Conservation (phyloP, 129 eudicot species). For the Gnaphalium uliginosum region DNA sequence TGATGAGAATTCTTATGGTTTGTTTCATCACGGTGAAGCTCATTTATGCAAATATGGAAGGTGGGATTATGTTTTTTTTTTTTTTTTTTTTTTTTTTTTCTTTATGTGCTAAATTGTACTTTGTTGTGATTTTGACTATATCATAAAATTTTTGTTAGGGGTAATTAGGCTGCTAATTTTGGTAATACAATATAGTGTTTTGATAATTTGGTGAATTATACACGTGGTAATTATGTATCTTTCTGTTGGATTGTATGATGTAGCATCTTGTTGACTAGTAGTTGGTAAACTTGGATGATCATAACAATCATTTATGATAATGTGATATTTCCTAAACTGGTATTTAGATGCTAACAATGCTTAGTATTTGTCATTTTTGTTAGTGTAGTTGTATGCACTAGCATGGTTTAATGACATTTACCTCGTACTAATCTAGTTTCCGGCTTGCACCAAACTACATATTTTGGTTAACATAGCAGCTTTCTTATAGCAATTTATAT, state of each 20-base stretch:
- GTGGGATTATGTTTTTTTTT: slow-evolving; percentile 28
- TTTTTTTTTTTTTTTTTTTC: neutral
- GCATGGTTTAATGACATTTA: neutral
- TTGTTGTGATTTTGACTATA: slow-evolving; percentile 7
- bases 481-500: no score
- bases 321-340: neutral
- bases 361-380: neutral
- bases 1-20: slow-evolving; percentile 29
- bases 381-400: neutral
- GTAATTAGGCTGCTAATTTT: slow-evolving; percentile 19
- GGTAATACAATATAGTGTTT: neutral
- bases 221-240: slow-evolving; percentile 15
- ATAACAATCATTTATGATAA: neutral
- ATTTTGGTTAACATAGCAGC: neutral
- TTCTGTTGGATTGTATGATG: slow-evolving; percentile 15
- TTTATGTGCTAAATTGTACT: neutral
- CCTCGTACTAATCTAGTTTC: neutral
- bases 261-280: slow-evolving; percentile 1
- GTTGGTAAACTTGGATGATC: slow-evolving; percentile 2
- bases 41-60: slow-evolving; percentile 70
- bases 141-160: slow-evolving; percentile 1
- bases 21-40: slow-evolving; percentile 48
- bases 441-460: neutral
- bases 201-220: neutral
- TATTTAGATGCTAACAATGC: neutral